Evolutionary conservation across 768 basidiomycete species (phyloP).

Genomic region (Kwoniella newhampshirensis): DNA sequence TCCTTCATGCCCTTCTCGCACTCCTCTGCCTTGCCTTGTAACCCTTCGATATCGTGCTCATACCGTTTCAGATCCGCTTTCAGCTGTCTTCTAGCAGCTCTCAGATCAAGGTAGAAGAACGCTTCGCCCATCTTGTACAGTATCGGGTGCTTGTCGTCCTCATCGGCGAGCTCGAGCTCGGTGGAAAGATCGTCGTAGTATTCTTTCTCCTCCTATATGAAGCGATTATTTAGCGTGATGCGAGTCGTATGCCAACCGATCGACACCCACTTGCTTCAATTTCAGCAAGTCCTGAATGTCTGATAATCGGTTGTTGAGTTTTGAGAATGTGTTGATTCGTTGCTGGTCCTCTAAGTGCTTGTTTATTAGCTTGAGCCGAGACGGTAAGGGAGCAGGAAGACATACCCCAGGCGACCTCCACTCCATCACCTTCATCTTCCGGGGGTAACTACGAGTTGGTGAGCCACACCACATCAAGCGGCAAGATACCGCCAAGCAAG

Average conservation of each 20-base stretch:
- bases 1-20: constrained; percentile 53
- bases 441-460: constrained; percentile 36
- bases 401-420: constrained; percentile 53
- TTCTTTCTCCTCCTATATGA: constrained; percentile 84
- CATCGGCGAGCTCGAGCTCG: constrained; percentile 86
- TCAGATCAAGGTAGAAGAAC: constrained; percentile 74
- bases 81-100: constrained; percentile 59
- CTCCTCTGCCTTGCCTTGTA: constrained; percentile 44
- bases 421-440: constrained; percentile 52
- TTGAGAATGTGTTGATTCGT: constrained; percentile 86
- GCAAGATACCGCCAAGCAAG: too few relatives aligned
- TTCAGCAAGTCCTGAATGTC: constrained; percentile 71
- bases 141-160: constrained; percentile 65
- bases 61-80: constrained; percentile 42
- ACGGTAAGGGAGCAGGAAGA: background rate
- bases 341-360: constrained; percentile 71
- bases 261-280: constrained; percentile 65
- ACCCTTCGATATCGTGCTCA: constrained; percentile 36
- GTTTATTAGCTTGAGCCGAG: background rate
- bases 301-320: constrained; percentile 75
- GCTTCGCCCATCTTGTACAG: constrained; percentile 89
- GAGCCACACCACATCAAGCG: background rate
- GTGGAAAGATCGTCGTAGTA: constrained; percentile 82
- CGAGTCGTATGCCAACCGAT: constrained; percentile 19
- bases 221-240: background rate